Evolutionary conservation across 148 eudicot genomes (phyloP).

Genomic region (Chenopodium quinoa): DNA sequence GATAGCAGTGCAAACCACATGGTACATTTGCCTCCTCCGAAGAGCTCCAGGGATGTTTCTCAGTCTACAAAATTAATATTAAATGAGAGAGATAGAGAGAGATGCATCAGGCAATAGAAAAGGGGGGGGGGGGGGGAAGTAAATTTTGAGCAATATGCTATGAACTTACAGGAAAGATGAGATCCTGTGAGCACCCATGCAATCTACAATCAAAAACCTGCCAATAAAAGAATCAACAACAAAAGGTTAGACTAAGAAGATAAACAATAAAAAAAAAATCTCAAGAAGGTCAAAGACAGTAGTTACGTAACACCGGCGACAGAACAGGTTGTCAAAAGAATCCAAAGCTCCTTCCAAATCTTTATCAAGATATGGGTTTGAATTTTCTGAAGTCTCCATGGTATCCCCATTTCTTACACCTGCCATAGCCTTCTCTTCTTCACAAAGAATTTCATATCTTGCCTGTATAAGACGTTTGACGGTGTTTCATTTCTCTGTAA

Average conservation of each 20-base stretch:
- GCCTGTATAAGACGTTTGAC: constrained; percentile 95
- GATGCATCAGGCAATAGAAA: constrained; percentile 1
- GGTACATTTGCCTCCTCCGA: constrained; percentile 56
- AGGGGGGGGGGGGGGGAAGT: neutral
- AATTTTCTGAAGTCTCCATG: constrained; percentile 36
- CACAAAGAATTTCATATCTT: constrained; percentile 76
- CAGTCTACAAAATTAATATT: constrained; percentile 44
- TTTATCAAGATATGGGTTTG: constrained; percentile 66
- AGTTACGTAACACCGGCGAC: constrained; percentile 94
- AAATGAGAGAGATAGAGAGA: neutral
- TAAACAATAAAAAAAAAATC: neutral
- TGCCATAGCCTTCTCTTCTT: constrained; percentile 40
- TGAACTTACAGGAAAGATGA: constrained; percentile 77
- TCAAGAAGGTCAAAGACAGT: constrained; percentile 14
- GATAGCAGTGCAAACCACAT: constrained; percentile 77
- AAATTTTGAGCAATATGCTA: neutral
- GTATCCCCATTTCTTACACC: constrained; percentile 33
- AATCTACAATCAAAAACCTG: constrained; percentile 97
- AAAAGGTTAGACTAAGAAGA: constrained; percentile 17
- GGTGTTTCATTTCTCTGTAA: constrained; percentile 87
- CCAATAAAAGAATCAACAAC: constrained; percentile 26
- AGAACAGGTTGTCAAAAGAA: constrained; percentile 92
- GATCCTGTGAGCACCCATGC: constrained; percentile 99
- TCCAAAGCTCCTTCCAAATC: constrained; percentile 95
- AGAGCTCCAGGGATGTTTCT: constrained; percentile 66